Conservation (phyloP, 768 basidiomycete genomes). For the Paxillus rubicundulus region DNA sequence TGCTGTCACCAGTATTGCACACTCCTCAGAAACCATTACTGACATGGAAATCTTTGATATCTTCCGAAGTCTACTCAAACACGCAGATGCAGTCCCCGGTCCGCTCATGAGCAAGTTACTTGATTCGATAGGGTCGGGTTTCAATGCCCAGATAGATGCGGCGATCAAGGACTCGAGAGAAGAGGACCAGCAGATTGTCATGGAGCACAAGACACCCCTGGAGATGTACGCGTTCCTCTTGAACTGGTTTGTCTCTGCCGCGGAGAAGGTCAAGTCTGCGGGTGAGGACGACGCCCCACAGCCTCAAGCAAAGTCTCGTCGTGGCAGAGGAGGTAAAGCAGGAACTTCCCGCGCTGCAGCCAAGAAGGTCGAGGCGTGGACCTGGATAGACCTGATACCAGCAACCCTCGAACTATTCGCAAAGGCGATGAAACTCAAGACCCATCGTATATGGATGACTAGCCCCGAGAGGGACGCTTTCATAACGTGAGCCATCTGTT, state of each 20-base stretch:
- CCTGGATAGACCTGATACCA: slow-evolving; percentile 78
- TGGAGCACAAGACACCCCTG: slow-evolving; percentile 67
- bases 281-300: slow-evolving; percentile 46
- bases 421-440: slow-evolving; percentile 64
- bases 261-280: slow-evolving; percentile 68
- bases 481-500: slow-evolving; percentile 47
- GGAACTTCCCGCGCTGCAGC: slow-evolving; percentile 38
- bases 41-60: slow-evolving; percentile 75
- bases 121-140: slow-evolving; percentile 79
- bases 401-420: slow-evolving; percentile 65
- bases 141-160: slow-evolving; percentile 69
- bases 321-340: slow-evolving; percentile 60
- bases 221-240: slow-evolving; percentile 92
- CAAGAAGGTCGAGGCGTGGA: slow-evolving; percentile 53
- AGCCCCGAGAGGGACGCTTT: slow-evolving; percentile 84
- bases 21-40: slow-evolving; percentile 68
- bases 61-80: slow-evolving; percentile 79
- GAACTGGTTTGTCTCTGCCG: slow-evolving; percentile 84
- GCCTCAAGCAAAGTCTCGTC: slow-evolving; percentile 48
- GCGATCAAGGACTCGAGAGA: slow-evolving; percentile 66
- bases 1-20: slow-evolving; percentile 79
- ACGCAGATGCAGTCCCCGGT: slow-evolving; percentile 59
- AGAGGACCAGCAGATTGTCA: slow-evolving; percentile 60
- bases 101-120: slow-evolving; percentile 79
- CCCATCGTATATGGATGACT: slow-evolving; percentile 87